A percentile compares a stretch with the other conserved stretches of the same genome.
Conservation (phyloP, 148 eudicot genomes). For the Nyssa sinensis region DNA sequence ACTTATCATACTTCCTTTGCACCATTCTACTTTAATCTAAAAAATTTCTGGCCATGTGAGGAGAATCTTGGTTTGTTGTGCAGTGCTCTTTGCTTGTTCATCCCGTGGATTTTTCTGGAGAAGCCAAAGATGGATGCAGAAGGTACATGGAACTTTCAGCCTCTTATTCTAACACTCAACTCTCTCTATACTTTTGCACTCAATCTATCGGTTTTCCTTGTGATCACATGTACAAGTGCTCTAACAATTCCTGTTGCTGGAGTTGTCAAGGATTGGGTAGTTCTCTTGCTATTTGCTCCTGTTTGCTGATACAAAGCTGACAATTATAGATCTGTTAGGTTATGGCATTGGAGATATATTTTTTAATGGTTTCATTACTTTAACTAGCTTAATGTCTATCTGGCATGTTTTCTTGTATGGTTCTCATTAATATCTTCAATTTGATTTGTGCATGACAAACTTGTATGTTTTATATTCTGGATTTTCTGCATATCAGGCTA, state of each 20-base stretch:
- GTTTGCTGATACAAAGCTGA: constrained; percentile 93
- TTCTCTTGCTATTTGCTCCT: constrained; percentile 89
- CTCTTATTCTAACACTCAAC: constrained; percentile 70
- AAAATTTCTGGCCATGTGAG: constrained; percentile 9
- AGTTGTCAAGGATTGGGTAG: constrained; percentile 99
- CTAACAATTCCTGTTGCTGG: constrained; percentile 98
- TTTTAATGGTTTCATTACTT: neutral
- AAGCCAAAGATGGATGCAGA: constrained; percentile 86
- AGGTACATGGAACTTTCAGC: constrained; percentile 79
- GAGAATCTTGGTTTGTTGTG: constrained; percentile 21
- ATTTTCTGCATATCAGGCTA: neutral
- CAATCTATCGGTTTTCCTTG: constrained; percentile 93
- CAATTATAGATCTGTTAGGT: constrained; percentile 79
- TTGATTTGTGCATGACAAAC: neutral
- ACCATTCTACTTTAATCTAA: constrained; percentile 1
- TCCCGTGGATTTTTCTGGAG: constrained; percentile 98
- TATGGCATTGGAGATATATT: constrained; percentile 83
- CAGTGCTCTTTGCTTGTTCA: constrained; percentile 91
- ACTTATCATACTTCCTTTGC: neutral
- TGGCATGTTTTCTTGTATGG: neutral
- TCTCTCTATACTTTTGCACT: constrained; percentile 95
- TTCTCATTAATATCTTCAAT: neutral
- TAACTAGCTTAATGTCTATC: neutral
- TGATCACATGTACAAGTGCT: constrained; percentile 94
- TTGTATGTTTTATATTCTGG: neutral